These are phyloP conservation scores for Flaveria floridana DNA, from an alignment of 140 eudicot genomes.

Conservation along the genomic window DNA sequence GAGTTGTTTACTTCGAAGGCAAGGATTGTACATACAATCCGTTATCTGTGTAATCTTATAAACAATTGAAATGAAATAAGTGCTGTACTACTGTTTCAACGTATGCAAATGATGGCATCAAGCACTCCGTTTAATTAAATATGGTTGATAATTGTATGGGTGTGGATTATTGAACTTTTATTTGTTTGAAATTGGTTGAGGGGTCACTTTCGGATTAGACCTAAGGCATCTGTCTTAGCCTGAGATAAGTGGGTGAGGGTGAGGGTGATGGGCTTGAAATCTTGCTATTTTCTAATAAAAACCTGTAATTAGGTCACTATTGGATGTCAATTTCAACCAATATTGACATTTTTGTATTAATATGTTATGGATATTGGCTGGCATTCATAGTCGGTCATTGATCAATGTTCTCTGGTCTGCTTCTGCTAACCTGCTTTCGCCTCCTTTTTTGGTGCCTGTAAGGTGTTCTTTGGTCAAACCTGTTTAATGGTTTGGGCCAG, in stretches of 20 bases:
- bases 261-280: slow-evolving; percentile 34
- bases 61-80: slow-evolving; percentile 13
- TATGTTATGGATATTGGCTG: slow-evolving; percentile 40
- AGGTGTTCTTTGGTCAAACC: slow-evolving; percentile 27
- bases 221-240: slow-evolving; percentile 31
- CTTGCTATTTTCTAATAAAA: slow-evolving; percentile 20
- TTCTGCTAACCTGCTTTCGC: slow-evolving; percentile 40
- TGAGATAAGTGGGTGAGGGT: slow-evolving; percentile 38
- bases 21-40: slow-evolving; percentile 17
- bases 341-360: slow-evolving; percentile 21
- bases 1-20: slow-evolving; percentile 26
- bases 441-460: slow-evolving; percentile 9
- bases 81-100: slow-evolving; percentile 25
- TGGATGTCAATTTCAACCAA: slow-evolving; percentile 32
- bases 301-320: slow-evolving; percentile 23
- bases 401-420: slow-evolving; percentile 35
- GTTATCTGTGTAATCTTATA: slow-evolving; percentile 27
- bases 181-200: slow-evolving; percentile 47
- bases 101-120: slow-evolving; percentile 39
- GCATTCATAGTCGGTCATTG: slow-evolving; percentile 27
- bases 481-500: slow-evolving; percentile 23
- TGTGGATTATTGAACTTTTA: slow-evolving; percentile 24
- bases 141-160: slow-evolving; percentile 22
- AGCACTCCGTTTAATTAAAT: slow-evolving; percentile 24
- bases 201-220: slow-evolving; percentile 58